Conservation (phyloP, 768 basidiomycete genomes). For the Pisolithus marmoratus region DNA sequence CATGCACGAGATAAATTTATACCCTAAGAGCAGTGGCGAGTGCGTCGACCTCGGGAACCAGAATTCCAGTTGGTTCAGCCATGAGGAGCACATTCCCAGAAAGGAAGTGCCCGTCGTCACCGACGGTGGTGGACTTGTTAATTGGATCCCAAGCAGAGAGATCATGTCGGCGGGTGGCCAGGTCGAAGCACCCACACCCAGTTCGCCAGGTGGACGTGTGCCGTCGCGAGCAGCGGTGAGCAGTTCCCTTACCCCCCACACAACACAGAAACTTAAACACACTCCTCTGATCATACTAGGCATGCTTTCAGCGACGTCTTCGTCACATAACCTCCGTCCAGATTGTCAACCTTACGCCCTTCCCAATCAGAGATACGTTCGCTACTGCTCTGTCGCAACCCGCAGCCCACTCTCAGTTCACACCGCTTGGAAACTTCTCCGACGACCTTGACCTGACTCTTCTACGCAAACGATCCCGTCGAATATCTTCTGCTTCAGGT, state of each 20-base stretch:
- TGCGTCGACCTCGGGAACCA: conserved; percentile 63
- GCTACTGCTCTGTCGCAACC: conserved; percentile 71
- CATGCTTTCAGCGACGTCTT: conserved; percentile 51
- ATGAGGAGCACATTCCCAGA: conserved; percentile 15
- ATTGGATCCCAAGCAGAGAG: too few relatives aligned
- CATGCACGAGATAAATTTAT: conserved; percentile 3
- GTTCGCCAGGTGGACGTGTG: conserved; percentile 9
- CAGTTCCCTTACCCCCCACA: not conserved
- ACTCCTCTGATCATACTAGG: conserved; percentile 11
- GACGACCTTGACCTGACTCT: conserved; percentile 68
- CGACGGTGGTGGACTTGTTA: too few relatives aligned
- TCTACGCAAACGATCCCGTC: conserved; percentile 52
- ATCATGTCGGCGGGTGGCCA: conserved; percentile 19
- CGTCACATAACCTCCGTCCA: conserved; percentile 71
- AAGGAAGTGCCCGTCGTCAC: conserved; percentile 15
- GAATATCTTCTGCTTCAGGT: conserved; percentile 54
- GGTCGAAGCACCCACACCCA: conserved; percentile 11
- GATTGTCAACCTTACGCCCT: conserved; percentile 79
- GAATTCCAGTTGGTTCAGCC: conserved; percentile 37
- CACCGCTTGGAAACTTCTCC: conserved; percentile 48
- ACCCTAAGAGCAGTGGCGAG: conserved; percentile 57
- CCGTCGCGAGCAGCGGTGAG: conserved; percentile 15
- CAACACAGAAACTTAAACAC: not conserved
- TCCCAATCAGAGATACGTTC: conserved; percentile 68
- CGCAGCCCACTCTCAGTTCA: conserved; percentile 55